Conservation (phyloP, 2,329 filamentous ascomycete genomes). For the Coniochaeta ligniaria region DNA sequence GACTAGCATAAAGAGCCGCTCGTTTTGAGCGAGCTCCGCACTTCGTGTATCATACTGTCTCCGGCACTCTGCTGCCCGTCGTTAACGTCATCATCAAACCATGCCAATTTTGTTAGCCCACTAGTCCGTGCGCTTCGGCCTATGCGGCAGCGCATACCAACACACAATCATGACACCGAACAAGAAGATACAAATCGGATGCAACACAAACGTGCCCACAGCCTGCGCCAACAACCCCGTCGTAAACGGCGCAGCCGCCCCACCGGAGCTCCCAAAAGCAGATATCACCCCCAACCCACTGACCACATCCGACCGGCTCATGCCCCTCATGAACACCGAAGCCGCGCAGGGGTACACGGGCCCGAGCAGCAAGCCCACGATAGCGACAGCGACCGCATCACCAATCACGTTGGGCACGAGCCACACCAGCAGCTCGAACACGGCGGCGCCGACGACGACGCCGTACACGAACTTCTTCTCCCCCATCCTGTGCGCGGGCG, state of each 20-base stretch:
- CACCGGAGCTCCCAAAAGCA: constrained; percentile 62
- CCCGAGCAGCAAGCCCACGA: constrained; percentile 70
- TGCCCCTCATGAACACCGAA: constrained; percentile 52
- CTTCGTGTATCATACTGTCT: no score
- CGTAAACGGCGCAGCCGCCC: constrained; percentile 58
- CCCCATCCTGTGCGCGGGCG: constrained; percentile 58
- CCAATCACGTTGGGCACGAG: constrained; percentile 67
- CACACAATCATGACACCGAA: constrained; percentile 59
- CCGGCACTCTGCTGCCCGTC: no score
- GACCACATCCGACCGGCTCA: constrained; percentile 53
- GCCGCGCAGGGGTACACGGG: constrained; percentile 72
- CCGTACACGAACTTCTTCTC: constrained; percentile 63
- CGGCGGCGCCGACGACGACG: constrained; percentile 52
- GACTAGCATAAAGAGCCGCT: no score
- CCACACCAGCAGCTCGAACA: constrained; percentile 75
- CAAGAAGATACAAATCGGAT: constrained; percentile 59
- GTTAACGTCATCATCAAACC: no score
- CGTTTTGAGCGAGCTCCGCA: no score
- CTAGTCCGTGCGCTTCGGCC: constrained; percentile 53
- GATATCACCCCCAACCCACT: constrained; percentile 61
- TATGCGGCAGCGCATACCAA: constrained; percentile 53
- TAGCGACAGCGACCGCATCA: constrained; percentile 57
- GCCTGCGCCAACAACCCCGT: constrained; percentile 58
- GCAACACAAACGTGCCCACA: constrained; percentile 55
- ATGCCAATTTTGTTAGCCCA: neutral